Evolutionary conservation across 2,329 filamentous ascomycete genomes (phyloP).

Genomic region (Microdochium trichocladiopsis): DNA sequence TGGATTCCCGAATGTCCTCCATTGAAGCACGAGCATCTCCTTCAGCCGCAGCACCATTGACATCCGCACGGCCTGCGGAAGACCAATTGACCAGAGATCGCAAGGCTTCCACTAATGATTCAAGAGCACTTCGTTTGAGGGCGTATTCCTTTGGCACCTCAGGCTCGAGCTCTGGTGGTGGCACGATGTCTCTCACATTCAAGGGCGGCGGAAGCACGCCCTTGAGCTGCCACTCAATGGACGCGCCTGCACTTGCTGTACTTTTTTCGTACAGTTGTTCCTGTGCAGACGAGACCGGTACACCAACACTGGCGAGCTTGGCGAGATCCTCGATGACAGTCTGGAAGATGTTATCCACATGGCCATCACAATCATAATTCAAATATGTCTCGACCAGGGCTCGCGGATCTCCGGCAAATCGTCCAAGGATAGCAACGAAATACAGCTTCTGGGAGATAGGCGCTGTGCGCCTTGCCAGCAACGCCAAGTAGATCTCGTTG

Average conservation of each 20-base stretch:
- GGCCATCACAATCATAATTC: conserved; percentile 96
- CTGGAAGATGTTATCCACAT: conserved; percentile 96
- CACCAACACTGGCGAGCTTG: conserved; percentile 73
- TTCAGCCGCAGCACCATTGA: conserved; percentile 38
- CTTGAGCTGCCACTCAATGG: conserved; percentile 77
- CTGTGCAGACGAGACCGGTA: conserved; percentile 66
- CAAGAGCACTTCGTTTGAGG: conserved; percentile 82
- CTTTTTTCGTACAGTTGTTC: conserved; percentile 85
- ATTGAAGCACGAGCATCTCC: conserved; percentile 45
- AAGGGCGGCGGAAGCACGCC: conserved; percentile 82
- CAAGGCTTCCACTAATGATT: conserved; percentile 81
- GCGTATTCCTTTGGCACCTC: conserved; percentile 83
- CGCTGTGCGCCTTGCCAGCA: conserved; percentile 80
- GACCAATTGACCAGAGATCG: conserved; percentile 93
- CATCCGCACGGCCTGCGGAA: conserved; percentile 55
- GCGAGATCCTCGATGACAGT: conserved; percentile 90
- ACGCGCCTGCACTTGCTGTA: conserved; percentile 51
- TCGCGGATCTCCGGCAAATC: conserved; percentile 77
- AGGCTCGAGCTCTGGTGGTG: conserved; percentile 52
- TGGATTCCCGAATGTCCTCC: conserved; percentile 58
- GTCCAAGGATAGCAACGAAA: conserved; percentile 78
- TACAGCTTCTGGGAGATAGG: conserved; percentile 88
- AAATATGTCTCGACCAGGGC: conserved; percentile 92
- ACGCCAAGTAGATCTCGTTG: conserved; percentile 92
- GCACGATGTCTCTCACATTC: conserved; percentile 67